A percentile compares a stretch with the other conserved stretches of the same genome.
These are phyloP conservation scores for Abortiporus biennis DNA, from an alignment of 1,284 basidiomycete species.

Conservation along the genomic window DNA sequence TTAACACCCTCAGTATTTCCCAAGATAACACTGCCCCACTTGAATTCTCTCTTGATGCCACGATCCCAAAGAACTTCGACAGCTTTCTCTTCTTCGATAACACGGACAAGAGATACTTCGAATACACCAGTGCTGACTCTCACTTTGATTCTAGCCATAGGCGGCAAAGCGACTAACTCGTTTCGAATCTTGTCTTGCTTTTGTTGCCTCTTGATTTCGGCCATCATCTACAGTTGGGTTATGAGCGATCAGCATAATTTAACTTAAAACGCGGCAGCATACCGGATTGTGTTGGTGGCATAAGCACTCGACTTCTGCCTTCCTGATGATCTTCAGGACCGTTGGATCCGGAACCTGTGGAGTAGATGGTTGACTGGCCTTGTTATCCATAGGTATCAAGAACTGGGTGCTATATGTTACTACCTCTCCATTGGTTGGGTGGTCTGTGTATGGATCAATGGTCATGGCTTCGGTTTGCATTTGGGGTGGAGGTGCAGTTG, in stretches of 20 bases:
- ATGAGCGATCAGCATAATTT: constrained; percentile 4
- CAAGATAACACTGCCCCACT: constrained; percentile 73
- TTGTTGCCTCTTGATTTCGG: constrained; percentile 64
- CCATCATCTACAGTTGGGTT: constrained; percentile 42
- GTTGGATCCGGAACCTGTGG: constrained; percentile 21
- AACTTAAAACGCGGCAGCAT: constrained; percentile 24
- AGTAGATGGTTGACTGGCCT: background rate
- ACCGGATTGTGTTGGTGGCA: constrained; percentile 85
- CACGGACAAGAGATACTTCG: constrained; percentile 69
- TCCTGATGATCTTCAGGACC: constrained; percentile 54
- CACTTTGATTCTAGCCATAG: constrained; percentile 73
- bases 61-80: constrained; percentile 81
- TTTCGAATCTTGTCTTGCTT: constrained; percentile 63
- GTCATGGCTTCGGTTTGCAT: background rate
- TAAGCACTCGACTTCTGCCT: constrained; percentile 65
- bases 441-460: constrained; percentile 6
- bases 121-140: constrained; percentile 74
- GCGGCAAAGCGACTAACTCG: constrained; percentile 61
- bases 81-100: constrained; percentile 59
- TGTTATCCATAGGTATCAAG: constrained; percentile 21
- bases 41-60: constrained; percentile 64
- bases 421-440: background rate
- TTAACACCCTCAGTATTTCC: constrained; percentile 34
- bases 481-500: background rate
- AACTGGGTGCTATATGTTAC: too few species aligned